Conservation (phyloP, 2,329 filamentous ascomycete genomes). For the Sporothrix inflata region DNA sequence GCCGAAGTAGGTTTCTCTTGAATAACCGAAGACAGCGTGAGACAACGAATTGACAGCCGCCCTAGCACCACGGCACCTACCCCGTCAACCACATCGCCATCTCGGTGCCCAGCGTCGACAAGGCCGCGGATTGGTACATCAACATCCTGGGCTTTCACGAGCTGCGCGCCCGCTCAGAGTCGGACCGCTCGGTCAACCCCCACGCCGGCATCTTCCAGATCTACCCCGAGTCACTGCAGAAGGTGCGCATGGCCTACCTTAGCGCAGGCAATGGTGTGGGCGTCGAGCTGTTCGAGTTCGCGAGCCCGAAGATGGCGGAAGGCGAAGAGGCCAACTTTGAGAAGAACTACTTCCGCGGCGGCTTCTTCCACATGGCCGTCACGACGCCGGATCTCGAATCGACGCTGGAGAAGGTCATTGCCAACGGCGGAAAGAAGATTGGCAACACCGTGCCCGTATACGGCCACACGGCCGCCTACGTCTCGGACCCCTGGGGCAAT, state of each 20-base stretch:
- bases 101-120: slow-evolving; percentile 23
- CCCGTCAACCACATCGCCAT: slow-evolving; percentile 23
- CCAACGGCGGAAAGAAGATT: slow-evolving; percentile 11
- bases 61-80: slow-evolving; percentile 20
- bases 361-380: slow-evolving; percentile 26
- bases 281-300: slow-evolving; percentile 27
- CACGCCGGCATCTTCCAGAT: slow-evolving; percentile 23
- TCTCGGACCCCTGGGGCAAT: slow-evolving; percentile 28
- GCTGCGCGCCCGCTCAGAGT: not conserved
- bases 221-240: slow-evolving; percentile 24
- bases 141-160: slow-evolving; percentile 24
- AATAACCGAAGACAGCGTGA: too few species aligned
- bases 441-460: slow-evolving; percentile 18
- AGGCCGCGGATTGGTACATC: slow-evolving; percentile 18
- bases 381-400: slow-evolving; percentile 15
- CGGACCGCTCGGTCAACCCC: not conserved
- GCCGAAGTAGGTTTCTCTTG: too few species aligned
- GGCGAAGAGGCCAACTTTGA: slow-evolving; percentile 22
- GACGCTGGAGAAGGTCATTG: slow-evolving; percentile 7
- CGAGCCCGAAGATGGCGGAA: not conserved
- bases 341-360: slow-evolving; percentile 23
- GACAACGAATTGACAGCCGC: too few species aligned
- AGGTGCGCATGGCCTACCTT: slow-evolving; percentile 24
- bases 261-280: slow-evolving; percentile 28
- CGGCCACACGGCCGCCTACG: slow-evolving; percentile 20